Evolutionary conservation across 257 asterid species (phyloP).

Genomic region (Solanum gracilifrons): DNA sequence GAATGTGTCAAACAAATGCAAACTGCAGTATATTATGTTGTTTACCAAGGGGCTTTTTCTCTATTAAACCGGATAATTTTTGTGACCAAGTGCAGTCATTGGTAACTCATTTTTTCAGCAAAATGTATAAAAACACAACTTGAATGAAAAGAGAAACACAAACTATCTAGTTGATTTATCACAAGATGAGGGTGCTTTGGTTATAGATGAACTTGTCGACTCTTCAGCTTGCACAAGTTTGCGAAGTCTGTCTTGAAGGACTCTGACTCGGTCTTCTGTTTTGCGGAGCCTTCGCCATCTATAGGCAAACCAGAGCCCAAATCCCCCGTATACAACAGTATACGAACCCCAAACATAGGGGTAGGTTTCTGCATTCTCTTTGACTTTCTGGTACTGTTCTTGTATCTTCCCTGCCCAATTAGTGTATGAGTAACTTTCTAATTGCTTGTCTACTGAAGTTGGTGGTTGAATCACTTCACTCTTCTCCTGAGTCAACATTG

Average conservation of each 20-base stretch:
- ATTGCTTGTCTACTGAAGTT: conserved; percentile 15
- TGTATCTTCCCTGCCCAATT: conserved; percentile 34
- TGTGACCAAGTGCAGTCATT: background rate
- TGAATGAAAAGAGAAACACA: background rate
- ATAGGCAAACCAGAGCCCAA: conserved; percentile 68
- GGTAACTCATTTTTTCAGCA: background rate
- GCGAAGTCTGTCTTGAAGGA: conserved; percentile 59
- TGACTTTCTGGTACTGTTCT: conserved; percentile 34
- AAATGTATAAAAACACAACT: background rate
- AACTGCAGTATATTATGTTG: background rate
- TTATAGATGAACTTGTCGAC: conserved; percentile 13
- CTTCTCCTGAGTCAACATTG: conserved; percentile 30
- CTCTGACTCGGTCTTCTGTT: conserved; percentile 67
- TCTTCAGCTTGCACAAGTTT: conserved; percentile 42
- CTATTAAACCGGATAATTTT: background rate
- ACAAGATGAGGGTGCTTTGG: conserved; percentile 12
- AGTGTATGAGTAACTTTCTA: conserved; percentile 6
- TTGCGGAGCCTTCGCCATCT: conserved; percentile 69
- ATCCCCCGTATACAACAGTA: conserved; percentile 59
- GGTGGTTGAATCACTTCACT: conserved; percentile 23
- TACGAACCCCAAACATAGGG: conserved; percentile 95
- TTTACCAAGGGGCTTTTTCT: background rate
- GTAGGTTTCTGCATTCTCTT: conserved; percentile 65
- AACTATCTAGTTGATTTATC: conserved; percentile 19
- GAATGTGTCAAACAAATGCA: background rate